phyloP scores from a whole-genome alignment of 2,329 filamentous ascomycete genomes.

The Volutella citrinella region DNA sequence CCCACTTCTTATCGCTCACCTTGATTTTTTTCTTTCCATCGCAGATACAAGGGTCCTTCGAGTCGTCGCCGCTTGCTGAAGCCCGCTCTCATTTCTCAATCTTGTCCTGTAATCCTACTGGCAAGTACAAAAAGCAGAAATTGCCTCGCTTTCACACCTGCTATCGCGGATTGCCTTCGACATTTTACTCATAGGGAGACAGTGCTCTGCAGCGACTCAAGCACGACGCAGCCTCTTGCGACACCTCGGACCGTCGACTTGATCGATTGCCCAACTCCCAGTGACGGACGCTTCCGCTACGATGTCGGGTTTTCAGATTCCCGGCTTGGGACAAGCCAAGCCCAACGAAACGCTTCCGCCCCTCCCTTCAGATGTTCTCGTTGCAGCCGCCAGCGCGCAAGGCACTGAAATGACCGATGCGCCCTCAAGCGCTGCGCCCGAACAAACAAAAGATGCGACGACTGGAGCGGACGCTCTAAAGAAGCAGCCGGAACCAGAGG shows the following conservation, averaged over 20 bases:
- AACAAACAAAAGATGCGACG: slow-evolving; percentile 5
- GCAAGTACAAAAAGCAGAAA: too few species aligned
- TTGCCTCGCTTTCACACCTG: too few species aligned
- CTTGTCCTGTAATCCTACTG: too few species aligned
- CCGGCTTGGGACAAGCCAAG: slow-evolving; percentile 41
- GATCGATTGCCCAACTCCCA: too few species aligned
- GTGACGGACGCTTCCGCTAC: too few species aligned
- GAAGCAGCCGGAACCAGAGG: slow-evolving; percentile 4
- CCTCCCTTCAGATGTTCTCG: slow-evolving; percentile 30
- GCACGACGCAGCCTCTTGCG: too few species aligned
- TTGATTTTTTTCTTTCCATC: slow-evolving; percentile 29
- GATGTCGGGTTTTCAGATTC: slow-evolving; percentile 44
- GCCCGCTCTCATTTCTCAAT: not conserved
- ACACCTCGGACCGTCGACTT: too few species aligned
- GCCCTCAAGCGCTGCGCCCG: slow-evolving; percentile 1
- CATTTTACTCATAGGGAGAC: too few species aligned
- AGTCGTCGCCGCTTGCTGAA: slow-evolving; percentile 2
- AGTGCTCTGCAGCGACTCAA: too few species aligned
- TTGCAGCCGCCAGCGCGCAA: slow-evolving; percentile 27
- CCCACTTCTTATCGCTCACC: slow-evolving; percentile 27
- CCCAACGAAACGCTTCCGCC: slow-evolving; percentile 41
- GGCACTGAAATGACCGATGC: slow-evolving; percentile 19
- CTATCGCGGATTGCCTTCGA: too few species aligned
- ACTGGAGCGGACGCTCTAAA: not conserved
- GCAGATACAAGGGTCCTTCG: slow-evolving; percentile 13